Evolutionary conservation across 2,329 filamentous ascomycete genomes (phyloP).

Genomic region (Penicillium sp.): DNA sequence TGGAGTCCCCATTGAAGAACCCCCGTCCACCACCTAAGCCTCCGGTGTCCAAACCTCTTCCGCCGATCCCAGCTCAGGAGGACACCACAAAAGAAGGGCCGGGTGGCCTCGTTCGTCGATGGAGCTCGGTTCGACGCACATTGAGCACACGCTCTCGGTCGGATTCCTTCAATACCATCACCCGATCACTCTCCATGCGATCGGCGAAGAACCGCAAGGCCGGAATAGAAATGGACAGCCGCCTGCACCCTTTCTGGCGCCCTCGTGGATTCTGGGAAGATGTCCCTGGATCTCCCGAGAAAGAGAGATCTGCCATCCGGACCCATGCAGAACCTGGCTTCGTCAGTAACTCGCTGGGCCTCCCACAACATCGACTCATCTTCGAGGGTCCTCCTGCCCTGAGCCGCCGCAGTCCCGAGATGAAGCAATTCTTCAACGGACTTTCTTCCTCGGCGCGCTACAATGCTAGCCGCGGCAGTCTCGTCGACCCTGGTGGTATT

Average conservation of each 20-base stretch:
- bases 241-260: slow-evolving; percentile 67
- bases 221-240: slow-evolving; percentile 53
- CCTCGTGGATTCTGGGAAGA: slow-evolving; percentile 69
- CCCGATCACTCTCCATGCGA: slow-evolving; percentile 48
- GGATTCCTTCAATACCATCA: slow-evolving; percentile 47
- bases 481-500: slow-evolving; percentile 37
- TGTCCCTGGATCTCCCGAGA: slow-evolving; percentile 48
- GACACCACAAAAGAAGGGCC: slow-evolving; percentile 26
- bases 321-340: slow-evolving; percentile 36
- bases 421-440: slow-evolving; percentile 34
- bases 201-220: slow-evolving; percentile 52
- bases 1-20: slow-evolving; percentile 65
- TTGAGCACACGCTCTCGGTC: slow-evolving; percentile 47
- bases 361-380: slow-evolving; percentile 57
- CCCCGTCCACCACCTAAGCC: slow-evolving; percentile 64
- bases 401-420: slow-evolving; percentile 41
- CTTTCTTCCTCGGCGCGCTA: slow-evolving; percentile 26
- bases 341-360: slow-evolving; percentile 62
- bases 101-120: slow-evolving; percentile 38
- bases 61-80: slow-evolving; percentile 57
- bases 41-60: slow-evolving; percentile 61
- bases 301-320: slow-evolving; percentile 45
- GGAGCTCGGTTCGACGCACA: slow-evolving; percentile 47
- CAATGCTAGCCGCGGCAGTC: slow-evolving; percentile 40
- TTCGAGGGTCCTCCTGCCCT: slow-evolving; percentile 49